Evolutionary conservation across 176 grass and related monocot genomes (phyloP).

Genomic region (Lolium multiflorum): DNA sequence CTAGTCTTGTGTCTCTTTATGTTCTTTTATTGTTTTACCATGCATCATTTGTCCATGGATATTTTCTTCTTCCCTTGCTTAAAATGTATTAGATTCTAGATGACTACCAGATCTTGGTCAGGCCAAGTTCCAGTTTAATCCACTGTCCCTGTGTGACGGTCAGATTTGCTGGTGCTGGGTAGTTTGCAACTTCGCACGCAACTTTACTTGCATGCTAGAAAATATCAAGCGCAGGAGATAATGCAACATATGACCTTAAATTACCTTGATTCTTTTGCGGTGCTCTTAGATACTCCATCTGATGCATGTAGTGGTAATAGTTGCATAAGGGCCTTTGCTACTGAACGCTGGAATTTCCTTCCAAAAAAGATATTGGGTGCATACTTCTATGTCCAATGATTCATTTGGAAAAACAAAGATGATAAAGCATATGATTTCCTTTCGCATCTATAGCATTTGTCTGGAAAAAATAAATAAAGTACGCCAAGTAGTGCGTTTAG

Average conservation of each 20-base stretch:
- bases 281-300: neutral
- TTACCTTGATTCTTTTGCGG: neutral
- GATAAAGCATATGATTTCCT: too few species aligned
- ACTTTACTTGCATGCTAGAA: neutral
- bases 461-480: neutral
- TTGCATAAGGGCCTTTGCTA: neutral
- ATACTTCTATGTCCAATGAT: too few species aligned
- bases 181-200: neutral
- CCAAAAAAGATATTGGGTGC: neutral
- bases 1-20: neutral
- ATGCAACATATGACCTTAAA: neutral
- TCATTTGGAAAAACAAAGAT: too few species aligned
- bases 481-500: neutral
- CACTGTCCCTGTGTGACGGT: neutral
- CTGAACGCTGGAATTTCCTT: neutral
- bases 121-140: neutral
- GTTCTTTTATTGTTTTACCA: neutral
- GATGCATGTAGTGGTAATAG: neutral
- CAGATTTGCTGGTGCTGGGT: neutral
- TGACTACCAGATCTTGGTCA: neutral
- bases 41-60: neutral
- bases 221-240: neutral
- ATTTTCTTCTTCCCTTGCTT: neutral
- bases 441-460: too few species aligned
- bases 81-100: neutral